phyloP scores from a whole-genome alignment of 306 rosid genomes.

The Sicyos edulis region DNA sequence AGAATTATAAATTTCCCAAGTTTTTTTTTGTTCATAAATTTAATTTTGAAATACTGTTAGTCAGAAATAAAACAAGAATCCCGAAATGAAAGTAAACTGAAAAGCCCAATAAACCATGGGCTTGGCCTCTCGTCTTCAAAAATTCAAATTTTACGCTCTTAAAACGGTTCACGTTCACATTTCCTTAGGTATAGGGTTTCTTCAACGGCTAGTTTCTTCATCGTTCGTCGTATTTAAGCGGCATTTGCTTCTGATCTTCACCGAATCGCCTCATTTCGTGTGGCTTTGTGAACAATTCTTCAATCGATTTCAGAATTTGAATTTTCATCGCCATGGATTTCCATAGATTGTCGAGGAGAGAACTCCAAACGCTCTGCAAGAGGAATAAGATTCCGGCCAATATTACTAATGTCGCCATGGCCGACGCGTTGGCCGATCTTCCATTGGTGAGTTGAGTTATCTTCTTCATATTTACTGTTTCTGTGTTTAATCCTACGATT shows the following conservation, averaged over 20 bases:
- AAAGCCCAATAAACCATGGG: too few species aligned
- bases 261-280: conserved; percentile 10
- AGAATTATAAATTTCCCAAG: too few species aligned
- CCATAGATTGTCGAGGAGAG: conserved; percentile 62
- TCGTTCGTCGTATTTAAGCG: conserved; percentile 20
- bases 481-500: background rate
- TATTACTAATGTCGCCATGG: conserved; percentile 79
- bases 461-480: background rate
- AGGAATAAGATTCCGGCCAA: conserved; percentile 87
- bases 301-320: background rate
- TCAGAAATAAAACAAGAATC: too few species aligned
- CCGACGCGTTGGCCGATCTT: conserved; percentile 61
- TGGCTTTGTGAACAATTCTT: background rate
- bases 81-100: too few species aligned
- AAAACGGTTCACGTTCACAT: conserved; percentile 27
- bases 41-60: too few species aligned
- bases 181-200: conserved; percentile 33
- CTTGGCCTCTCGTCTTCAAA: background rate
- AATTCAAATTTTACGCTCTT: conserved; percentile 39
- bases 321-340: conserved; percentile 51
- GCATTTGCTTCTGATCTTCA: background rate
- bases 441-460: conserved; percentile 35
- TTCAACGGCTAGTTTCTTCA: conserved; percentile 11
- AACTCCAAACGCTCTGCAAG: conserved; percentile 83
- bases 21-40: too few species aligned